A percentile compares a stretch with the other conserved stretches of the same genome.
phyloP scores from a whole-genome alignment of 176 grass and related monocot genomes.

The Coix lacrymajobi region DNA sequence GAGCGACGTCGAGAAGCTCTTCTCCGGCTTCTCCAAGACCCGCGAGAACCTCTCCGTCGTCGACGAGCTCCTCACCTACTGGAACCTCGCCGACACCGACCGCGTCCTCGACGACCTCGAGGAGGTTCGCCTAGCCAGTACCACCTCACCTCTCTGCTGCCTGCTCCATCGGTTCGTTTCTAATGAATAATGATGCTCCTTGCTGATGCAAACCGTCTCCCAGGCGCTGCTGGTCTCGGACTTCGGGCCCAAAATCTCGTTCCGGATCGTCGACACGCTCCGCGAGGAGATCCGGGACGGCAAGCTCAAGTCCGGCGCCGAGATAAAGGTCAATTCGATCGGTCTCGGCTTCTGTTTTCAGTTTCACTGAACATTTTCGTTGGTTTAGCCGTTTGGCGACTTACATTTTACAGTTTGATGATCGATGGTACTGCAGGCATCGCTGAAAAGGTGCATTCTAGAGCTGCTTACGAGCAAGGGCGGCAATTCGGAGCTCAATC shows the following conservation, averaged over 20 bases:
- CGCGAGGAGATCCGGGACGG: conserved; percentile 83
- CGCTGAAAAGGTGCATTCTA: conserved; percentile 74
- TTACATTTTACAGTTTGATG: neutral
- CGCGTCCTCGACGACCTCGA: conserved; percentile 92
- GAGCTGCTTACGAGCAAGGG: conserved; percentile 77
- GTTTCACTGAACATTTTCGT: neutral
- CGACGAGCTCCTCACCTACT: conserved; percentile 98
- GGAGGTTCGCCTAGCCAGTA: conserved; percentile 34
- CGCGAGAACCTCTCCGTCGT: conserved; percentile 92
- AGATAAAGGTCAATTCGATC: conserved; percentile 68
- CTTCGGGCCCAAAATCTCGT: conserved; percentile 94
- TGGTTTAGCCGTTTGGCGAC: neutral
- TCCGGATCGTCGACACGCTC: conserved; percentile 84
- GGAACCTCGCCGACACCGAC: conserved; percentile 95
- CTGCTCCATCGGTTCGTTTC: neutral
- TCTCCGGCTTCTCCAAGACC: conserved; percentile 98
- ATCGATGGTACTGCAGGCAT: conserved; percentile 30
- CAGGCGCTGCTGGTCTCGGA: conserved; percentile 95
- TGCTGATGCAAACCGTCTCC: neutral
- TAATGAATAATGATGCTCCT: neutral
- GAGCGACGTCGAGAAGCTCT: conserved; percentile 96
- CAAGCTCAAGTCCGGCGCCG: conserved; percentile 87
- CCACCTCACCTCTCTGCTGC: no score
- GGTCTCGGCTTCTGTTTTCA: neutral
- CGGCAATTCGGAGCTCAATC: conserved; percentile 72